Evolutionary conservation across 192 early-diverging fungal genomes (phyloP), one percentile per base, ranked within the genome.

Genomic region (Backusella psychrophila): DNA sequence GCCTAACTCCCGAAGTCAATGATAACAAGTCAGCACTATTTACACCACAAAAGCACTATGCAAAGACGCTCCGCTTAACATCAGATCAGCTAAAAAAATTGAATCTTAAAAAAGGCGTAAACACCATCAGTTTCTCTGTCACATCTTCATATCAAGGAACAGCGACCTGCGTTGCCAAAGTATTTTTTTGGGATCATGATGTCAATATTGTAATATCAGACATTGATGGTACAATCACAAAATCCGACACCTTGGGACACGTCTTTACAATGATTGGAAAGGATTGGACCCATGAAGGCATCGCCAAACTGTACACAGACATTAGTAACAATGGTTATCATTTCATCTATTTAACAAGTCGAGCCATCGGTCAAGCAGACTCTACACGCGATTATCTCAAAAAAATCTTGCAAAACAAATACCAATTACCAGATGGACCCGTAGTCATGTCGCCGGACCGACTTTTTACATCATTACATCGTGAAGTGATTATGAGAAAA

Each of bases 161-260:
- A 15, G 91, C 94, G 2, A 89, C 85, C 52, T 95, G 95, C 78
- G 85, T 91, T 35, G 92, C 96, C 41, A 95, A 95, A 75, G 92
- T 98, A 71, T 99, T 95, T 75, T 86, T 95, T 68, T 98, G 94
- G 92, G 87, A 92, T 69, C 79, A 92, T 79, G 87, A 94, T 80
- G 89, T 92, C 41, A 86, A 93, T 39, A 90, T 99, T 21, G 97
- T 99, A 4, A 98, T 99, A 77, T 97, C 96, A 0, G 98, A 99
- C 79, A 96, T 99, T 70, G 98, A 99, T 81, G 98, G 98, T 5
- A 99, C 98, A 4, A 99, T 99, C 75, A 99, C 98, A 52, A 98
- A 98, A 85, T 97, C 96, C 0, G 98, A 99, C 79, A 95, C 92
- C 3, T 84, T 99, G 59, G 98, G 98, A 6, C 98, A 99, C 77